Evolutionary conservation across 345 rosid genomes (phyloP).

Genomic region (Reutealis trisperma): DNA sequence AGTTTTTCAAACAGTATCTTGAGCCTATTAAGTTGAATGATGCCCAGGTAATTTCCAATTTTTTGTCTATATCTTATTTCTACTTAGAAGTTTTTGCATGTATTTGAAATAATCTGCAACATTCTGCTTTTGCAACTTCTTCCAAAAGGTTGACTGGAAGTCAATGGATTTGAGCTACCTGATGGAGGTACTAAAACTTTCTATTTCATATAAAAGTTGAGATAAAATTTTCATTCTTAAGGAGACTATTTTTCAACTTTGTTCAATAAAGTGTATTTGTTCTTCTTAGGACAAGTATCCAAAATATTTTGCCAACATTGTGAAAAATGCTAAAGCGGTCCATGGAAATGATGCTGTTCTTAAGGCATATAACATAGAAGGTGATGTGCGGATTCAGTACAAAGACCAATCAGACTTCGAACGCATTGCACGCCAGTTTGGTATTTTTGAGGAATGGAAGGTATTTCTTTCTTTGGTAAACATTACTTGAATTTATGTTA

Average conservation of each 20-base stretch:
- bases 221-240: not conserved
- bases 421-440: slow-evolving; percentile 76
- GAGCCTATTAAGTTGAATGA: slow-evolving; percentile 92
- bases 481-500: not conserved
- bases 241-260: not conserved
- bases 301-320: slow-evolving; percentile 59
- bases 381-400: slow-evolving; percentile 77
- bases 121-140: slow-evolving; percentile 20
- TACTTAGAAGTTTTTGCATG: slow-evolving; percentile 11
- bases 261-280: slow-evolving; percentile 19
- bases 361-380: slow-evolving; percentile 56
- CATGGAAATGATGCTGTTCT: slow-evolving; percentile 67
- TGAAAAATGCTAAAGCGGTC: slow-evolving; percentile 68
- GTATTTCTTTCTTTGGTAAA: slow-evolving; percentile 30
- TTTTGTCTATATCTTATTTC: not conserved
- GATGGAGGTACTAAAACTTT: slow-evolving; percentile 55
- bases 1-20: slow-evolving; percentile 83
- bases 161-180: slow-evolving; percentile 84
- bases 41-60: slow-evolving; percentile 52
- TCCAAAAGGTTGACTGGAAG: slow-evolving; percentile 84
- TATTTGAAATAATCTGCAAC: slow-evolving; percentile 13
- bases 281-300: slow-evolving; percentile 65
- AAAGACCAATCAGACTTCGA: slow-evolving; percentile 74
- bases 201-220: slow-evolving; percentile 7
- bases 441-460: slow-evolving; percentile 98